Evolutionary conservation across 1,284 basidiomycete genomes (phyloP).

Genomic region (Sphagnurus paluster): DNA sequence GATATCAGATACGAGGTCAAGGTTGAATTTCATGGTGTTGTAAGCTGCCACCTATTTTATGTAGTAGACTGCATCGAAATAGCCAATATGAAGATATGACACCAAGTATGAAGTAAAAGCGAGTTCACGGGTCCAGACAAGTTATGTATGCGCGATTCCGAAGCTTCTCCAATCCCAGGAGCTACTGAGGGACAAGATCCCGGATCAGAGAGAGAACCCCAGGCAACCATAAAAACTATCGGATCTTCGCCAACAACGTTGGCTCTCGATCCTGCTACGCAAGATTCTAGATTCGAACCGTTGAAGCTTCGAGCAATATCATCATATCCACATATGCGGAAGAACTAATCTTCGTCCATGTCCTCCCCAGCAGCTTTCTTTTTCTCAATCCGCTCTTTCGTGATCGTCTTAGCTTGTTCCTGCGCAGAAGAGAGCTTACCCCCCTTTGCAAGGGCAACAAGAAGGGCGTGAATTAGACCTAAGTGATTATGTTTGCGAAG

Average conservation of each 20-base stretch:
- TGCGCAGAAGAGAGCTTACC: conserved; percentile 54
- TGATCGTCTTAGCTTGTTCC: conserved; percentile 44
- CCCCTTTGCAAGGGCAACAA: conserved; percentile 67
- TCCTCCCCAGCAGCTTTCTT: conserved; percentile 49
- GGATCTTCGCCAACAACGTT: not conserved
- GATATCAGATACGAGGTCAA: no score
- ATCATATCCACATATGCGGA: not conserved
- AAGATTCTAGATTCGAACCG: not conserved
- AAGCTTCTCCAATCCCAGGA: not conserved
- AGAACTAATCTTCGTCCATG: conserved; percentile 52
- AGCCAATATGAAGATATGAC: no score
- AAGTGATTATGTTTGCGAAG: conserved; percentile 82
- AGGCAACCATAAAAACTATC: not conserved
- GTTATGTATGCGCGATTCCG: no score
- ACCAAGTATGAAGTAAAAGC: no score
- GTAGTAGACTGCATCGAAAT: no score
- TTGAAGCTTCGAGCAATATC: not conserved
- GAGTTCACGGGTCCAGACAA: no score
- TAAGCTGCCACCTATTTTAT: no score
- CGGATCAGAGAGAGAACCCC: conserved; percentile 2
- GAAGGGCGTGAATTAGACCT: conserved; percentile 72
- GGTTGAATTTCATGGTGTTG: no score
- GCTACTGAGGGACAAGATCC: not conserved
- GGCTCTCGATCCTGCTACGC: not conserved
- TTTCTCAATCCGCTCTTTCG: conserved; percentile 54